These are phyloP conservation scores for Dactylellina drechsleri DNA, from an alignment of 2,329 filamentous ascomycete species.

Conservation along the genomic window DNA sequence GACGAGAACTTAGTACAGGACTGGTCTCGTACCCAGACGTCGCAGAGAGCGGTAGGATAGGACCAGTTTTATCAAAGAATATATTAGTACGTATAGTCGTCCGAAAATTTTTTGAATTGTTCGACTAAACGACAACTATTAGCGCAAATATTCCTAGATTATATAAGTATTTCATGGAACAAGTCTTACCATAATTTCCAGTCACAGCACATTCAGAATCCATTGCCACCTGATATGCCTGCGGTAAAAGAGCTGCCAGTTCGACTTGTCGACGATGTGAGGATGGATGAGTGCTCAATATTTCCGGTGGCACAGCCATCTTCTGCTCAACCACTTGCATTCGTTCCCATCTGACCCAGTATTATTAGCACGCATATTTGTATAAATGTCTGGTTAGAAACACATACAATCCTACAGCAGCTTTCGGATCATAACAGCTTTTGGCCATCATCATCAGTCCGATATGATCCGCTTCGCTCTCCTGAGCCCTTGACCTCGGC, in stretches of 20 bases:
- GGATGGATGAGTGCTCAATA: conserved; percentile 80
- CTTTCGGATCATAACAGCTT: conserved; percentile 77
- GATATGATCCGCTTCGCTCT: conserved; percentile 81
- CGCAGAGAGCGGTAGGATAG: no score
- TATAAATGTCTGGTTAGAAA: neutral
- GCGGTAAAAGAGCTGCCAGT: conserved; percentile 27
- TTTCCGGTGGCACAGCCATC: conserved; percentile 71
- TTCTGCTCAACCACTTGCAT: conserved; percentile 69
- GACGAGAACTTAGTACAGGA: no score
- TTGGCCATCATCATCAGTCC: conserved; percentile 85
- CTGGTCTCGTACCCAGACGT: no score
- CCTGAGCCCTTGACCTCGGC: conserved; percentile 77
- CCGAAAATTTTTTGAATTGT: conserved; percentile 36
- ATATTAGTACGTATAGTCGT: neutral
- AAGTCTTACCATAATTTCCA: conserved; percentile 23
- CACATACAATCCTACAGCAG: conserved; percentile 71
- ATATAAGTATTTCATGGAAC: neutral
- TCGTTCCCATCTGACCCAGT: conserved; percentile 64
- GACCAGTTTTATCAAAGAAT: no score
- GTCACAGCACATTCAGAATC: conserved; percentile 37
- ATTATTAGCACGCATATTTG: conserved; percentile 5
- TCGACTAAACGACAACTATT: conserved; percentile 13
- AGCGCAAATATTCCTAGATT: neutral
- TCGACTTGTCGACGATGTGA: conserved; percentile 35
- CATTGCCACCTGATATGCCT: conserved; percentile 29